Evolutionary conservation across 192 early-diverging fungal genomes (phyloP).

Genomic region (Ramicandelaber brevisporus): DNA sequence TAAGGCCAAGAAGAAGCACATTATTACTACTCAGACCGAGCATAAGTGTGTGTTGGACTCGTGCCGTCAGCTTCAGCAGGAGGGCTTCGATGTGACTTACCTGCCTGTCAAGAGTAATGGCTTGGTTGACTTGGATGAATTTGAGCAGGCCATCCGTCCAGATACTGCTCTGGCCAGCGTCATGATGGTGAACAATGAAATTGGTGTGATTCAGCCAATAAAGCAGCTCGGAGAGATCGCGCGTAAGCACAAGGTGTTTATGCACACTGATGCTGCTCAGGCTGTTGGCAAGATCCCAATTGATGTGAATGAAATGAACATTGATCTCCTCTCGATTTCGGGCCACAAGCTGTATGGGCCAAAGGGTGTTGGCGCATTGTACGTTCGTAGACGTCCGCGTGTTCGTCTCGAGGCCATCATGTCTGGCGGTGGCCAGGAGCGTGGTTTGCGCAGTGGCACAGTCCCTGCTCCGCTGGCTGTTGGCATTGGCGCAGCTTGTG

Average conservation of each 20-base stretch:
- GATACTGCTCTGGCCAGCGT: constrained; percentile 79
- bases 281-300: constrained; percentile 87
- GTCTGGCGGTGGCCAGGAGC: constrained; percentile 88
- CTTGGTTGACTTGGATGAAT: constrained; percentile 47
- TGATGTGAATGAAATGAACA: constrained; percentile 74
- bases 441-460: constrained; percentile 80
- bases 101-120: constrained; percentile 68
- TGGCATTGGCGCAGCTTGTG: constrained; percentile 73
- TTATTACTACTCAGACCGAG: constrained; percentile 92
- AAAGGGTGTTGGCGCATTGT: constrained; percentile 83
- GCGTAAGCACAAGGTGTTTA: constrained; percentile 68
- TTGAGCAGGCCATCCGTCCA: constrained; percentile 65
- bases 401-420: constrained; percentile 78
- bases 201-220: constrained; percentile 87
- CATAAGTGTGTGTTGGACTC: constrained; percentile 97
- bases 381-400: constrained; percentile 76
- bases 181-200: constrained; percentile 98
- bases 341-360: constrained; percentile 98
- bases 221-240: constrained; percentile 74
- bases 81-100: constrained; percentile 91
- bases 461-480: constrained; percentile 75
- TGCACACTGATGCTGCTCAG: constrained; percentile 94
- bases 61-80: constrained; percentile 81
- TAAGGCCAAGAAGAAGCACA: constrained; percentile 77
- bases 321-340: constrained; percentile 86